These are phyloP conservation scores for Linnemannia exigua DNA, from an alignment of 192 early-diverging fungal species.

Conservation along the genomic window DNA sequence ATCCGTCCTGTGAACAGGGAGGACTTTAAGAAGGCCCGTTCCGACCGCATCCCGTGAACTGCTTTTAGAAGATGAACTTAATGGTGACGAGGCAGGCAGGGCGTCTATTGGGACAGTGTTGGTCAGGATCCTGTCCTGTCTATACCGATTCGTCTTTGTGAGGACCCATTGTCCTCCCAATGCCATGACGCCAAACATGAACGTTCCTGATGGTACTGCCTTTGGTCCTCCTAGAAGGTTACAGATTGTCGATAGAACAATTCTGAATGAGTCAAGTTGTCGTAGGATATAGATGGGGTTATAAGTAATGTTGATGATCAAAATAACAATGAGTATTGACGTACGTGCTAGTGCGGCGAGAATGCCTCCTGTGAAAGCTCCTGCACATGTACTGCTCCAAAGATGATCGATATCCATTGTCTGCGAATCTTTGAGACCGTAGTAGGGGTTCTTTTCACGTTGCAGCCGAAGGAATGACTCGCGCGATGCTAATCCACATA, in stretches of 20 bases:
- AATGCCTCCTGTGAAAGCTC: constrained; percentile 70
- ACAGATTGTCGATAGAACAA: not conserved
- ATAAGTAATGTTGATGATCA: not conserved
- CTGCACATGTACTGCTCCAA: constrained; percentile 73
- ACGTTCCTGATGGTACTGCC: constrained; percentile 66
- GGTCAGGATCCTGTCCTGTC: constrained; percentile 70
- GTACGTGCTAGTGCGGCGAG: constrained; percentile 64
- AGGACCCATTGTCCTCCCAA: constrained; percentile 64
- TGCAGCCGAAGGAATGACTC: constrained; percentile 75
- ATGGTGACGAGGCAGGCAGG: not conserved
- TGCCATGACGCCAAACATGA: constrained; percentile 68
- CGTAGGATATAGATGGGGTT: not conserved
- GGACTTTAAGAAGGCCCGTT: constrained; percentile 60
- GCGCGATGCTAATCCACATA: constrained; percentile 57
- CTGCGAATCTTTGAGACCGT: constrained; percentile 69
- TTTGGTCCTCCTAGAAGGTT: constrained; percentile 59
- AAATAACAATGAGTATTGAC: not conserved
- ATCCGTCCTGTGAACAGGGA: constrained; percentile 71
- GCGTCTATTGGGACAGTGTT: not conserved
- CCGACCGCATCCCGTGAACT: constrained; percentile 15
- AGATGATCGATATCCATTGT: constrained; percentile 73
- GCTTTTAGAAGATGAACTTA: not conserved
- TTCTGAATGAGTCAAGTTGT: not conserved
- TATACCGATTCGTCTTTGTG: constrained; percentile 58
- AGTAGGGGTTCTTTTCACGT: constrained; percentile 61